phyloP scores from a whole-genome alignment of 306 rosid genomes.

The Cyclanthera cordifolia region DNA sequence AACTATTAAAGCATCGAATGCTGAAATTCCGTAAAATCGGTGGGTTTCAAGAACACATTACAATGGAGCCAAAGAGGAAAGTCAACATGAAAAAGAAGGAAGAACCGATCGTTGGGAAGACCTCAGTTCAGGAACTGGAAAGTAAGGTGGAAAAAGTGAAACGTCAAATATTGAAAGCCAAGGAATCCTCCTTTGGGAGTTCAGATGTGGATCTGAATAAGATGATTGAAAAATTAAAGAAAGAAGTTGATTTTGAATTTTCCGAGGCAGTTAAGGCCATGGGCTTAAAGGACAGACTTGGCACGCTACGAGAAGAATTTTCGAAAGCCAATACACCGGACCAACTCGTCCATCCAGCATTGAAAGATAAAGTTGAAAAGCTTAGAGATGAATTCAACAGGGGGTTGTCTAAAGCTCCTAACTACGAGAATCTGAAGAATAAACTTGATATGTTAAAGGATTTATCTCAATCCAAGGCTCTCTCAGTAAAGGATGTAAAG shows the following conservation, averaged over 20 bases:
- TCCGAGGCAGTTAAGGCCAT: slow-evolving; percentile 43
- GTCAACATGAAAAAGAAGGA: slow-evolving; percentile 66
- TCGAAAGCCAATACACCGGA: slow-evolving; percentile 34
- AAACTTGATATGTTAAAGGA: slow-evolving; percentile 49
- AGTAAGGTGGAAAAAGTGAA: slow-evolving; percentile 17
- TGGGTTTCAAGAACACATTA: slow-evolving; percentile 65
- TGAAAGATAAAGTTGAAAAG: slow-evolving; percentile 48
- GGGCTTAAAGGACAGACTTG: slow-evolving; percentile 50
- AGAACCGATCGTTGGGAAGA: slow-evolving; percentile 11
- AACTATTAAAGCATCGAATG: slow-evolving; percentile 55
- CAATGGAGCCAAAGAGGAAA: slow-evolving; percentile 49
- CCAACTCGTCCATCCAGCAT: slow-evolving; percentile 36
- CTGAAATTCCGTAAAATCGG: slow-evolving; percentile 77
- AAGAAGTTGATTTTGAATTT: slow-evolving; percentile 50
- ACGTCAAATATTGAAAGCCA: slow-evolving; percentile 13
- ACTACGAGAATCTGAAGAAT: slow-evolving; percentile 38
- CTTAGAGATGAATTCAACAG: slow-evolving; percentile 45
- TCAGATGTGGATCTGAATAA: slow-evolving; percentile 34
- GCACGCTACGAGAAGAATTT: slow-evolving; percentile 36
- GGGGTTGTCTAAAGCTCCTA: slow-evolving; percentile 43
- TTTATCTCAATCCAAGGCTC: slow-evolving; percentile 37
- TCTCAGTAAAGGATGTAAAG: slow-evolving; percentile 26
- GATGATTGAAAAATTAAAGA: slow-evolving; percentile 44
- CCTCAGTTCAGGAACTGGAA: slow-evolving; percentile 12
- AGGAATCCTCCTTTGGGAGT: slow-evolving; percentile 18